Evolutionary conservation across 352 stramenopile species (phyloP).

Genomic region (Pythium insidiosum): DNA sequence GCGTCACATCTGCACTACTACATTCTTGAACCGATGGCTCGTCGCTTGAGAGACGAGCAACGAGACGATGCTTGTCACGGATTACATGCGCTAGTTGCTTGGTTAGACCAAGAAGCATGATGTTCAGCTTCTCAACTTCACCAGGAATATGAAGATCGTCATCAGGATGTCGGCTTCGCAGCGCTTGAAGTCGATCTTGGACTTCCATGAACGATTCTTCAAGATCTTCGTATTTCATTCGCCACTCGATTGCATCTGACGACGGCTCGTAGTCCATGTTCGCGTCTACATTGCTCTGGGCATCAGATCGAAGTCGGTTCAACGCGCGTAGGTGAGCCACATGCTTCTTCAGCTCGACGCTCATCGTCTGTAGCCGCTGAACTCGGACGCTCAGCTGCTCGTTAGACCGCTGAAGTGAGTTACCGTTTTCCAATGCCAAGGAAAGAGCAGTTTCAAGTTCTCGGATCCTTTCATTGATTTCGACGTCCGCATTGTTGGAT

Average conservation of each 20-base stretch:
- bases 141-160: too few relatives aligned
- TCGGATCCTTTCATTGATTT: constrained; percentile 30
- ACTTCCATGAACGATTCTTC: constrained; percentile 47
- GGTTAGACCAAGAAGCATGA: constrained; percentile 52
- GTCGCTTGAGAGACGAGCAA: constrained; percentile 27
- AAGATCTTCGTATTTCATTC: constrained; percentile 78
- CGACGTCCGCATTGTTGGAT: neutral
- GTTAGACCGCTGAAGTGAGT: constrained; percentile 36
- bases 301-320: constrained; percentile 25
- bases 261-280: constrained; percentile 47
- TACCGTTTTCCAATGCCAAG: constrained; percentile 48
- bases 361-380: constrained; percentile 40
- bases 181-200: constrained; percentile 38
- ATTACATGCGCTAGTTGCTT: constrained; percentile 62
- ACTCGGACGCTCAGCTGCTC: constrained; percentile 51
- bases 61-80: constrained; percentile 68
- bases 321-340: constrained; percentile 51
- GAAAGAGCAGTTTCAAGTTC: constrained; percentile 61
- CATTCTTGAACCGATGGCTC: constrained; percentile 6
- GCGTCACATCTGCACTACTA: constrained; percentile 32
- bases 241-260: constrained; percentile 72
- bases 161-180: too few relatives aligned
- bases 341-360: constrained; percentile 45
- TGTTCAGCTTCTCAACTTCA: constrained; percentile 54
- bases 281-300: constrained; percentile 10